Evolutionary conservation across 2,329 filamentous ascomycete genomes (phyloP).

Genomic region (Drechmeria coniospora): DNA sequence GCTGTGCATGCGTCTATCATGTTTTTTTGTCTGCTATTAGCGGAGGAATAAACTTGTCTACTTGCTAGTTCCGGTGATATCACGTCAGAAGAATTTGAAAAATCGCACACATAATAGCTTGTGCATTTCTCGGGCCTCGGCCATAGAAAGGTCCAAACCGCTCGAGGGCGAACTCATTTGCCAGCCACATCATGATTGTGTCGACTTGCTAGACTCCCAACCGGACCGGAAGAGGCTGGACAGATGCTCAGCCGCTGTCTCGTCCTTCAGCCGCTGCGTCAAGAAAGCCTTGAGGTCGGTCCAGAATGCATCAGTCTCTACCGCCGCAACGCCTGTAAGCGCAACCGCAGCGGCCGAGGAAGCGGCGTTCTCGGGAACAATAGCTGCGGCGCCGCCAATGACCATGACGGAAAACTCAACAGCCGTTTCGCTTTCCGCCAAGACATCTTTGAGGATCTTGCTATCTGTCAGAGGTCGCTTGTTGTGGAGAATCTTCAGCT

Average conservation of each 20-base stretch:
- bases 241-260: constrained; percentile 46
- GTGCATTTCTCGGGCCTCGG: neutral
- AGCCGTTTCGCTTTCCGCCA: constrained; percentile 31
- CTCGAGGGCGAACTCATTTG: no score
- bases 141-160: no score
- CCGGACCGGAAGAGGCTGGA: constrained; percentile 53
- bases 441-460: constrained; percentile 61
- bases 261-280: constrained; percentile 62
- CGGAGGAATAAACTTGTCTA: constrained; percentile 6
- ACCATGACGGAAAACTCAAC: constrained; percentile 83
- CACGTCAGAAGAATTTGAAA: constrained; percentile 14
- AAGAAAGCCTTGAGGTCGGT: constrained; percentile 68
- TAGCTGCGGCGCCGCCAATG: constrained; percentile 49
- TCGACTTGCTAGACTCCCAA: constrained; percentile 39
- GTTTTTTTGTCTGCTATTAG: constrained; percentile 2
- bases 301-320: constrained; percentile 72
- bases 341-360: constrained; percentile 13
- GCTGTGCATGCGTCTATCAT: constrained; percentile 2
- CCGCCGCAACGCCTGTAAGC: constrained; percentile 37
- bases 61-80: constrained; percentile 12
- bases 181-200: constrained; percentile 6
- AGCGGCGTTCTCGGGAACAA: constrained; percentile 22
- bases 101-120: constrained; percentile 4
- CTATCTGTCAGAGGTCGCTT: constrained; percentile 73
- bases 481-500: constrained; percentile 72